Conservation (phyloP, 169 alveolate genomes). For the Plasmodium vinckei region DNA sequence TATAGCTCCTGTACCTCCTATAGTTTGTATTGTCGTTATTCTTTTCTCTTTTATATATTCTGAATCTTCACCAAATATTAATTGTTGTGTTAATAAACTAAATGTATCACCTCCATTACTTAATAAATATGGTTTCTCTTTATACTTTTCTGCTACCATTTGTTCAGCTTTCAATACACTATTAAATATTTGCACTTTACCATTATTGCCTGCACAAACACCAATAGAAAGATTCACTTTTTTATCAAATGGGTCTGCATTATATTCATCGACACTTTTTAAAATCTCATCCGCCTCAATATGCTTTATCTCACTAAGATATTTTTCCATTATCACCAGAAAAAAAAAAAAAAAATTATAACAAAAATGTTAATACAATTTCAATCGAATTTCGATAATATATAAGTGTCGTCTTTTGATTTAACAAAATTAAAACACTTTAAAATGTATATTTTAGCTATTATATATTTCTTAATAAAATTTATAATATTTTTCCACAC, state of each 20-base stretch:
- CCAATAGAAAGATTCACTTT: slow-evolving; percentile 92
- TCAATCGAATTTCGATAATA: too few relatives aligned
- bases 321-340: slow-evolving; percentile 13
- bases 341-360: background rate
- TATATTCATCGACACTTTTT: slow-evolving; percentile 29
- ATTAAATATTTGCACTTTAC: slow-evolving; percentile 85
- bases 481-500: too few relatives aligned
- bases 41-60: slow-evolving; percentile 49
- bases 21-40: slow-evolving; percentile 83
- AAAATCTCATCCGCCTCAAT: slow-evolving; percentile 38
- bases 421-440: too few relatives aligned
- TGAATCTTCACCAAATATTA: slow-evolving; percentile 82
- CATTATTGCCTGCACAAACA: slow-evolving; percentile 88
- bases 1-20: slow-evolving; percentile 91
- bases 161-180: slow-evolving; percentile 87
- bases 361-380: too few relatives aligned
- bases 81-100: slow-evolving; percentile 78
- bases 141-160: slow-evolving; percentile 81
- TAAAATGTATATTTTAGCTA: too few relatives aligned
- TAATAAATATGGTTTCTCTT: slow-evolving; percentile 89
- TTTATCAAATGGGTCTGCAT: slow-evolving; percentile 15
- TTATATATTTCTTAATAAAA: too few relatives aligned
- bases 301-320: slow-evolving; percentile 6
- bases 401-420: too few relatives aligned
- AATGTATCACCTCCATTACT: slow-evolving; percentile 89